Base-by-base conservation (phyloP, 1,139 yeast genomes). In the Candida pseudocylindracea region DNA sequence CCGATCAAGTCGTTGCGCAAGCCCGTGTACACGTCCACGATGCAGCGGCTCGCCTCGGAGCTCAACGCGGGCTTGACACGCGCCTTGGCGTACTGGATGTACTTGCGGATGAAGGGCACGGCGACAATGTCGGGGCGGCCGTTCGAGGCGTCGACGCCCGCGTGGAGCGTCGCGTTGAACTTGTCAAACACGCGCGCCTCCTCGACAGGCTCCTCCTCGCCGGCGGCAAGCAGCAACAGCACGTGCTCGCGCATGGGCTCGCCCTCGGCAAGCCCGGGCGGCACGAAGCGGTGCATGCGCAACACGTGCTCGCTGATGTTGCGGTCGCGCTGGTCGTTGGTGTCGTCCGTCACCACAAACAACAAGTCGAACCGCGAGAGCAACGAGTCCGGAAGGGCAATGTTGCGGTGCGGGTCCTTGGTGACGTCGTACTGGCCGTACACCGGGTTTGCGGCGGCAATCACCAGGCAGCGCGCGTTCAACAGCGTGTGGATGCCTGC, bases 381-480 rank as follows among this genome's bases (percentile, higher is more conserved):
- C 38, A 88, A 61, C 5, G 99, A 88, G 55, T 91, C 99, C 1
- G 99, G 98, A 35, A 88, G 64, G 0, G 96, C 96, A 43, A 91
- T 91, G 48, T 88, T 88, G 53, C 80, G 79, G 51, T 85, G 95
- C 4, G 98, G 98, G 43, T 91, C 94, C 55, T 80, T 83, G 53
- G 80, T 93, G 28, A 85, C 73, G 54, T 88, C 96, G 50, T 88
- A 91, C 51, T 88, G 96, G 31, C 98, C 98, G 53, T 74, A 83
- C 2, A 88, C 85, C 0, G 99, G 99, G 49, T 88, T 88, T 8
- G 99, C 99, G 26, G 99, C 99, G 1, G 98, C 98, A 43, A 91
- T 69, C 13, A 88, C 98, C 29, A 93, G 78, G 57, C 98, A 88
- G 45, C 99, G 70, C 11, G 99, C 98, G 51, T 88, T 88, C 44